These are phyloP conservation scores for Phoenix roebelenii DNA, from an alignment of 176 grass and related monocot species.

Conservation along the genomic window DNA sequence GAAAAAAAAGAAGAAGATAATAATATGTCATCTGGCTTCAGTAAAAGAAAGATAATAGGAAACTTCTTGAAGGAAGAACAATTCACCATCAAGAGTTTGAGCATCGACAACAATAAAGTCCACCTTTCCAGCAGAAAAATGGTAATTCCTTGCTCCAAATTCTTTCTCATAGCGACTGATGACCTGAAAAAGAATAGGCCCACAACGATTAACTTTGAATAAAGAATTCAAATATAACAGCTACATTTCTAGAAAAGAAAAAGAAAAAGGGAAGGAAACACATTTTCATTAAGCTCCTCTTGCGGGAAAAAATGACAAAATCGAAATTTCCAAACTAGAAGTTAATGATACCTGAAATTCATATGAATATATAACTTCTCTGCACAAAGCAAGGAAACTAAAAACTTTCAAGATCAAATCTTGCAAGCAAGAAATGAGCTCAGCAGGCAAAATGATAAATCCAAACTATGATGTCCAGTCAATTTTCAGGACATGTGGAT, in stretches of 20 bases:
- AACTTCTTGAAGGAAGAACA: slow-evolving; percentile 10
- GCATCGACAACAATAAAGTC: slow-evolving; percentile 90
- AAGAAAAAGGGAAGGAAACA: not conserved
- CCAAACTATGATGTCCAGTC: no score
- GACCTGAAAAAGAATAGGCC: slow-evolving; percentile 40
- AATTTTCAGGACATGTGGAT: no score
- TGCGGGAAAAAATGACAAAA: no score
- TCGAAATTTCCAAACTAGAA: no score
- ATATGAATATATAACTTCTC: no score
- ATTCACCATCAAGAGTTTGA: slow-evolving; percentile 93
- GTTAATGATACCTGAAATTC: no score
- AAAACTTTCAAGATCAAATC: no score
- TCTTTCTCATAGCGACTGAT: slow-evolving; percentile 69
- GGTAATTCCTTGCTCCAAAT: slow-evolving; percentile 84
- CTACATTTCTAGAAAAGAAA: not conserved
- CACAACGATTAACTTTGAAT: slow-evolving; percentile 2
- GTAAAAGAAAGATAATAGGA: not conserved
- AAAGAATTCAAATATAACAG: not conserved
- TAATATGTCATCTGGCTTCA: not conserved
- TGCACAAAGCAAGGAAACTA: no score
- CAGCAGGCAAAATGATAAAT: no score
- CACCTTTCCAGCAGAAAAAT: slow-evolving; percentile 58
- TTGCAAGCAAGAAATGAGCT: no score
- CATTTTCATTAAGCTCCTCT: no score
- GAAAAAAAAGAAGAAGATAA: not conserved